Base-by-base conservation (phyloP, 257 asterid genomes). In the Nicotiana attenuata region DNA sequence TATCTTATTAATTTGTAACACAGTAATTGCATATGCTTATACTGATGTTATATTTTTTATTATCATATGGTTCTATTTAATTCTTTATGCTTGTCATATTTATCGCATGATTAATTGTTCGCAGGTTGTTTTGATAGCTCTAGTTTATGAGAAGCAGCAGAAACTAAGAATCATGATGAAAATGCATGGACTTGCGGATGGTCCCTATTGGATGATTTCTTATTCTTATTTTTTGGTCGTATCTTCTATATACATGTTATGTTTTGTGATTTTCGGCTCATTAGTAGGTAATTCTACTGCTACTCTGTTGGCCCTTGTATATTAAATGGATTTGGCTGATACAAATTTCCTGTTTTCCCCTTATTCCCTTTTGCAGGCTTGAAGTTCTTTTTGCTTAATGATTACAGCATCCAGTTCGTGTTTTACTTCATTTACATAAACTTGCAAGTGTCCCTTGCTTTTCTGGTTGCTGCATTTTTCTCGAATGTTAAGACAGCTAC, bases 131-230 rank as follows among this genome's bases (percentile, higher is more conserved):
- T 78, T 96, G 84, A 84, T 88, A 84, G 82, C 97, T 81, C 79
- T 93, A 88, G 97, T 96, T 82, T 94, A 96, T 77, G 99, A 96
- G 92, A 96, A 93, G 86, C 89, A 96, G 82, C 88, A 91, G 84
- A 92, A 84, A 84, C 89, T 96, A 80, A 91, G 97, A 91, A 94
- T 96, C 81, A 96, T 96, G 98, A 96, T 96, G 99, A 96, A 96
- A 91, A 96, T 96, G 99, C 98, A 96, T 82, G 99, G 99, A 15
- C 96, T 96, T 76, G 97, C 96, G 26, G 98, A 96, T 83, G 97
- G 99, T 45, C 98, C 99, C 77, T 96, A 96, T 86, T 94, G 99
- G 99, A 85, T 91, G 96, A 94, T 96, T 86, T 90, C 98, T 82
- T 93, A 96, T 81, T 93, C 94, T 85, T 96, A 93, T 90, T 96